Evolutionary conservation across 2,329 filamentous ascomycete genomes (phyloP), one percentile per base, ranked within the genome.

Genomic region (Hypoxylon sp.): DNA sequence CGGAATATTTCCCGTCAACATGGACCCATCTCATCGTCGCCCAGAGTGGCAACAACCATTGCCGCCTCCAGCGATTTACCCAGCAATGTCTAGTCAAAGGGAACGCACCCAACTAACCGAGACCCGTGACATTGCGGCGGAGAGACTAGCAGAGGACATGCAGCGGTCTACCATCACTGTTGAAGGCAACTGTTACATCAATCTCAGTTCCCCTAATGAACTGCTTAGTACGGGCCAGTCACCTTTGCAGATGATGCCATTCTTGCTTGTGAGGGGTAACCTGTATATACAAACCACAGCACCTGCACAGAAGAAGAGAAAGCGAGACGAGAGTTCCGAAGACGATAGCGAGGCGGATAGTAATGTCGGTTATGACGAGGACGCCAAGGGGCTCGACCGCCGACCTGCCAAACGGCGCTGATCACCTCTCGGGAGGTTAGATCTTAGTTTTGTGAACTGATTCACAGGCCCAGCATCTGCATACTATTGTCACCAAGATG

Each of bases 241-340:
- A 26, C 10, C n/a, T 10, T 1, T 46, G 26, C n/a, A 19, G 1
- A 13, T 31, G n/a, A 50, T 52, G 51, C 51, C 51, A 19, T 24
- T 47, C 29, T 24, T 57, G 42, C 42, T 19, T 17, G 42, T 57
- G 17, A 17, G 22, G 3, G 54, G 54, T 19, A 13, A 57, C 42
- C 29, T 57, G 17, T 14, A 48, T 19, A 37, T 57, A 44, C 24
- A 4, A 10, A 44, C 17, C 26, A 19, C 17, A 8, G 29, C 39
- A 3, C 29, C 10, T 9, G 5, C n/a, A n/a, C 47, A 17, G 42
- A 5, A 19, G 29, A 37, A 48, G 31, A 10, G 54, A 13, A 57
- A 57, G 42, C 29, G 29, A 13, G 39, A 48, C 11, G 17, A 26
- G 17, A 24, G 22, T 3, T 19, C 33, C 2, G 10, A 8, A n/a